Conservation (phyloP, 2,329 filamentous ascomycete species). For the Xylariaceae sp. region DNA sequence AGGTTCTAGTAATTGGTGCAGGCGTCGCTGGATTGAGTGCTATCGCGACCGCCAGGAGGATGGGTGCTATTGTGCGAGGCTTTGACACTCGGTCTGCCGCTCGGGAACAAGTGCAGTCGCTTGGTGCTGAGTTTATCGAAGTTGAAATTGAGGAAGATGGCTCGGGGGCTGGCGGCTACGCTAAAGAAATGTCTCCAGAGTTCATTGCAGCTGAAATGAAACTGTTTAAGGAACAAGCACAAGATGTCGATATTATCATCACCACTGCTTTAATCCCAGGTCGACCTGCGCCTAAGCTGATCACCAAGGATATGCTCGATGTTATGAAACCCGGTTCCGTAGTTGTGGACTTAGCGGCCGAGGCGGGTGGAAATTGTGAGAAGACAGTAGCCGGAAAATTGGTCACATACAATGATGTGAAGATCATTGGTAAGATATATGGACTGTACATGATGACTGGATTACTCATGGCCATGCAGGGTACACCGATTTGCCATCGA, state of each 20-base stretch:
- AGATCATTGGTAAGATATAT: constrained; percentile 71
- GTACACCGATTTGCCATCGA: constrained; percentile 86
- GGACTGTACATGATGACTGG: neutral
- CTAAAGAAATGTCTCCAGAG: constrained; percentile 92
- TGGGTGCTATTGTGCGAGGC: constrained; percentile 87
- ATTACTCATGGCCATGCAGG: constrained; percentile 50
- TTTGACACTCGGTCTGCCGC: constrained; percentile 92
- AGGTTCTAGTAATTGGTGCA: constrained; percentile 87
- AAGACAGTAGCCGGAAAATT: constrained; percentile 77
- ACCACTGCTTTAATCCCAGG: constrained; percentile 92
- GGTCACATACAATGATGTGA: constrained; percentile 75
- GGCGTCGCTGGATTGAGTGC: constrained; percentile 88
- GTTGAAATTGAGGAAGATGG: constrained; percentile 86
- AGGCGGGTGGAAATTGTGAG: constrained; percentile 88
- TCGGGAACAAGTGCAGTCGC: constrained; percentile 86
- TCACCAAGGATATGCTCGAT: constrained; percentile 78
- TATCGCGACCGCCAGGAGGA: constrained; percentile 82
- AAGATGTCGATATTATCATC: constrained; percentile 90
- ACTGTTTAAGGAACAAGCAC: constrained; percentile 84
- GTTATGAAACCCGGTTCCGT: constrained; percentile 92
- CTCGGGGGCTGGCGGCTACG: constrained; percentile 83
- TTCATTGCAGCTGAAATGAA: constrained; percentile 95
- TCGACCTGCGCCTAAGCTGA: constrained; percentile 80
- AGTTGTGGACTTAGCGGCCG: constrained; percentile 85
- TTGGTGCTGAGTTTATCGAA: constrained; percentile 89